Base-by-base conservation (phyloP, 768 basidiomycete genomes). In the Lepiota venenata region DNA sequence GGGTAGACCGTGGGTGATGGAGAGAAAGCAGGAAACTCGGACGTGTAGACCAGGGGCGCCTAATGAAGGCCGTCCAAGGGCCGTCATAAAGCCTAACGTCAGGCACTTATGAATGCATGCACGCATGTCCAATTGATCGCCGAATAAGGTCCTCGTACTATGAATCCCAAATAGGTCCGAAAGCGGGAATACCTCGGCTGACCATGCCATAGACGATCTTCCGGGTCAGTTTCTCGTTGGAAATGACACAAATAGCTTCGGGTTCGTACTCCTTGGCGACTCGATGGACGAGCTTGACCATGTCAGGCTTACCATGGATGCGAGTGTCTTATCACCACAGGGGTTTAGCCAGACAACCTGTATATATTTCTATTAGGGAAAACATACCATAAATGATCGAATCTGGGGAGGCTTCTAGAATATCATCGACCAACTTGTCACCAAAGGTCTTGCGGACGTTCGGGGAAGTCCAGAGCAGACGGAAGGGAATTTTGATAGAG, bases 381-480 rank as follows among this genome's bases (percentile, higher is more conserved):
- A 20, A 44, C 56, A n/a, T 35, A 63, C 63, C 64, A 55, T 67
- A 73, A 9, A 75, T 66, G 47, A 73, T 62, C 0, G 74, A 72
- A 53, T 73, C 68, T 5, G 70, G 71, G 48, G 70, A 70, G 0
- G 73, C 70, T 45, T 66, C 68, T 49, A 74, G 63, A 11, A 77
- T 71, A 1, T 70, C 61, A 50, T 75, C 64, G 50, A 75, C 61
- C 15, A 77, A 65, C 39, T 69, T 68, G 12, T 69, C 63, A 14
- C 76, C 75, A 56, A 74, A 78, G 0, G 76, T 78, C 52, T 62
- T 58, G 48, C 68, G 64, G 7, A 74, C 71, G 55, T 71, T 65
- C 0, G 72, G 74, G 1, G 75, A 72, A 4, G 72, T 71, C 74
- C 76, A 76, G 14, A 76, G 64, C n/a, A 76, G 66, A 11, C 71